These are phyloP conservation scores for Cutaneotrichosporon dermatis DNA, from an alignment of 1,284 basidiomycete genomes.

Conservation along the genomic window DNA sequence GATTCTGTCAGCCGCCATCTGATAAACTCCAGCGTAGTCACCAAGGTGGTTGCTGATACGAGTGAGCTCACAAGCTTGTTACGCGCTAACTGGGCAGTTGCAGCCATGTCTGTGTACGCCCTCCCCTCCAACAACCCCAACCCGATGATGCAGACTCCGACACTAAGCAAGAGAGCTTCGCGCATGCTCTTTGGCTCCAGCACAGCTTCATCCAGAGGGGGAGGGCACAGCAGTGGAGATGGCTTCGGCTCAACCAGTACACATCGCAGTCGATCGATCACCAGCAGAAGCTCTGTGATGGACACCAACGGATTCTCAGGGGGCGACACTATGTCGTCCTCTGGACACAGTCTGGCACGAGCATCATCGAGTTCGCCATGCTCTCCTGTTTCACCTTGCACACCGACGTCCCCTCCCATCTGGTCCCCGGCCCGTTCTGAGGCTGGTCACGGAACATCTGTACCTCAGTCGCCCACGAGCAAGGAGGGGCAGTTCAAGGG, in stretches of 20 bases:
- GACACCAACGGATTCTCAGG: constrained; percentile 23
- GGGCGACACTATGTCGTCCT: constrained; percentile 15
- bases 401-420: not conserved
- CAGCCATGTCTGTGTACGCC: not conserved
- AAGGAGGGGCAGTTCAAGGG: no score
- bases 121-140: not conserved
- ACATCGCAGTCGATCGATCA: constrained; percentile 25
- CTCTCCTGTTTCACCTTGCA: constrained; percentile 1
- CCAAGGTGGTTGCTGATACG: constrained; percentile 67
- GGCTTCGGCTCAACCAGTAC: constrained; percentile 30
- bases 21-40: constrained; percentile 53
- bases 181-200: constrained; percentile 38
- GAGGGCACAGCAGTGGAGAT: constrained; percentile 16
- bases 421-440: not conserved
- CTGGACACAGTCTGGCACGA: constrained; percentile 1
- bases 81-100: not conserved
- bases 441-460: not conserved
- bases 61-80: constrained; percentile 52
- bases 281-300: constrained; percentile 32
- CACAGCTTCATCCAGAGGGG: constrained; percentile 27
- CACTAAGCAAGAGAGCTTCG: constrained; percentile 9
- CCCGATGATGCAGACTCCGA: constrained; percentile 3
- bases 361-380: constrained; percentile 1
- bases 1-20: not conserved
- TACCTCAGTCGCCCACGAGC: not conserved